These are phyloP conservation scores for Iris macrosiphon DNA, from an alignment of 106 monocot genomes.

Conservation along the genomic window DNA sequence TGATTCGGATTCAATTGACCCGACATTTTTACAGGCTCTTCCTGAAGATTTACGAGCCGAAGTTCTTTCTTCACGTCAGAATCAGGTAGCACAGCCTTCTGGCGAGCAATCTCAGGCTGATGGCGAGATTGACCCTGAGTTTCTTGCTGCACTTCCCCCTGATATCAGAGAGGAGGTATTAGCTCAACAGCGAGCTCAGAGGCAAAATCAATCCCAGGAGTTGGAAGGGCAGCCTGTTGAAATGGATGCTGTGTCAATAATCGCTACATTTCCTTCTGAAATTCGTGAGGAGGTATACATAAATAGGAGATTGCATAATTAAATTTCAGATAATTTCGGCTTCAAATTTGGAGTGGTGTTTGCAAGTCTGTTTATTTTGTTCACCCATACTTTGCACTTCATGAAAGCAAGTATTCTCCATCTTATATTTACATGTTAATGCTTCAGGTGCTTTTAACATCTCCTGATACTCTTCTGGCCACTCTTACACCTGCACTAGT, in stretches of 20 bases:
- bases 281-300: constrained; percentile 81
- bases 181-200: constrained; percentile 86
- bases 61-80: constrained; percentile 86
- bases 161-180: constrained; percentile 94
- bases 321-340: too few relatives aligned
- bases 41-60: constrained; percentile 94
- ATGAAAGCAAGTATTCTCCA: too few relatives aligned
- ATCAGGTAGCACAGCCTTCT: constrained; percentile 65
- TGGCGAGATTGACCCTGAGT: constrained; percentile 94
- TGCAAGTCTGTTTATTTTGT: too few relatives aligned
- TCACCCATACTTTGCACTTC: too few relatives aligned
- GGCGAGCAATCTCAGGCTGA: constrained; percentile 55
- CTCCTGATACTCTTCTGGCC: constrained; percentile 81
- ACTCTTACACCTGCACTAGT: constrained; percentile 95
- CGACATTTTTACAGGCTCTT: constrained; percentile 95
- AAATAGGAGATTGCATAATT: too few relatives aligned
- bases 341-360: too few relatives aligned
- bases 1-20: constrained; percentile 71
- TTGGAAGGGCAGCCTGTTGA: constrained; percentile 98
- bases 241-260: constrained; percentile 99
- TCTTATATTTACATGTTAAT: neutral
- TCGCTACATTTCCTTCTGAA: constrained; percentile 98
- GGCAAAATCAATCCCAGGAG: constrained; percentile 74
- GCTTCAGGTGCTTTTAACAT: constrained; percentile 82
- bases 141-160: constrained; percentile 97